Conservation (phyloP, 164 flowering plant species). For the Tinospora cordifolia region DNA sequence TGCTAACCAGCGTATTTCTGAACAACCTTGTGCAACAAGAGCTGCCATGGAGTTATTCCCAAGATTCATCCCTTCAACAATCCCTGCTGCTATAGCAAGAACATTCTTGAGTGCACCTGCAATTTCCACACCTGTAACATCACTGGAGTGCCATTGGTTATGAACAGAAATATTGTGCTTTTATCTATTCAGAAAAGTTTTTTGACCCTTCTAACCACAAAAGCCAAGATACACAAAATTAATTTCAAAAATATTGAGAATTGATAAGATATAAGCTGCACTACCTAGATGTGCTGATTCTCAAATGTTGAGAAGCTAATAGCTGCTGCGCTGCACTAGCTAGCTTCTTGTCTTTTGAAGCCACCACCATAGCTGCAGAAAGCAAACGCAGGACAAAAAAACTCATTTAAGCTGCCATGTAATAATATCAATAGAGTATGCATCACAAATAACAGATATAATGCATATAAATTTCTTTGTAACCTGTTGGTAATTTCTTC, state of each 20-base stretch:
- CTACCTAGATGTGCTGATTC: slow-evolving; percentile 90
- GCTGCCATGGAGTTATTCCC: slow-evolving; percentile 99
- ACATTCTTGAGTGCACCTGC: slow-evolving; percentile 99
- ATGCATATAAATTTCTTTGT: background rate
- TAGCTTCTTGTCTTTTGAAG: slow-evolving; percentile 80
- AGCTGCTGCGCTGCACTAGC: slow-evolving; percentile 83
- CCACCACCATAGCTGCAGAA: slow-evolving; percentile 87
- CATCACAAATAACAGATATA: background rate
- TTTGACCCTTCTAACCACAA: background rate
- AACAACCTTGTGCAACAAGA: slow-evolving; percentile 96
- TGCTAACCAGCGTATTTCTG: slow-evolving; percentile 94
- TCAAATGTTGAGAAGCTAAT: slow-evolving; percentile 64
- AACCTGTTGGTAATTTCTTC: slow-evolving; percentile 92
- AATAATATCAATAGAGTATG: background rate
- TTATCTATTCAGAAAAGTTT: background rate
- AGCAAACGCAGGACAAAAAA: slow-evolving; percentile 13
- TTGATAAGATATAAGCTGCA: background rate
- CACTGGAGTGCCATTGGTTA: slow-evolving; percentile 75
- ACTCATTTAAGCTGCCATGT: slow-evolving; percentile 3
- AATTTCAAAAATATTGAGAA: background rate
- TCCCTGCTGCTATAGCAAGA: slow-evolving; percentile 96
- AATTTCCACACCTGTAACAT: slow-evolving; percentile 98
- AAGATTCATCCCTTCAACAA: slow-evolving; percentile 89
- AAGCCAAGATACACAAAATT: slow-evolving; percentile 1
- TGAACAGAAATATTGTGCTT: slow-evolving; percentile 19